A percentile compares a stretch with the other conserved stretches of the same genome.
phyloP scores from a whole-genome alignment of 2,329 filamentous ascomycete genomes.

The Epichloe aotearoae region DNA sequence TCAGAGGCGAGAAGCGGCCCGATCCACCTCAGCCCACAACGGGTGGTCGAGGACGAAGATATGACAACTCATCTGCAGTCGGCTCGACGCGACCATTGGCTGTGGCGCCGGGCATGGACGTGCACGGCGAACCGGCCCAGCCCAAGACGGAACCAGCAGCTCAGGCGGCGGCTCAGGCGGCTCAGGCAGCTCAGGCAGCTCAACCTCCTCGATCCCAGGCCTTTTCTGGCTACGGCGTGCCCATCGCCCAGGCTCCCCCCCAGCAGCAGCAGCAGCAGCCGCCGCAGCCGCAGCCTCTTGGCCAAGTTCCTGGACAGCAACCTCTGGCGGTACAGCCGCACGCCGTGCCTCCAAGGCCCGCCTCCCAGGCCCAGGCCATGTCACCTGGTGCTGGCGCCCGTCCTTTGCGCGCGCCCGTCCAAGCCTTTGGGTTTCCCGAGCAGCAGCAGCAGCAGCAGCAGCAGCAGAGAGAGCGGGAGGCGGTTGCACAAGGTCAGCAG shows the following conservation, averaged over 20 bases:
- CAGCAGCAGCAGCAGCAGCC: no score
- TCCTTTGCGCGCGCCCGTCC: slow-evolving; percentile 29
- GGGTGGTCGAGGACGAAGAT: slow-evolving; percentile 36
- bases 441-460: slow-evolving; percentile 17
- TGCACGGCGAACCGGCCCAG: slow-evolving; percentile 29
- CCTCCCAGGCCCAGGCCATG: slow-evolving; percentile 31
- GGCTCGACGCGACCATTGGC: slow-evolving; percentile 28
- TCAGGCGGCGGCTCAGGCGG: slow-evolving; percentile 8
- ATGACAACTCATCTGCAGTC: slow-evolving; percentile 23
- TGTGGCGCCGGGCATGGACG: slow-evolving; percentile 31
- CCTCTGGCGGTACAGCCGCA: slow-evolving; percentile 24
- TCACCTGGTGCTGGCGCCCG: slow-evolving; percentile 28
- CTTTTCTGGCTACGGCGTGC: slow-evolving; percentile 30
- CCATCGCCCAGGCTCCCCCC: slow-evolving; percentile 29
- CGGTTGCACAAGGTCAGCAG: slow-evolving; percentile 12
- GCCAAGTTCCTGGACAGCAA: slow-evolving; percentile 10
- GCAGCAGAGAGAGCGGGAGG: slow-evolving; percentile 10
- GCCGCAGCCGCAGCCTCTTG: slow-evolving; percentile 10
- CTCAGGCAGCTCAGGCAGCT: slow-evolving; percentile 4
- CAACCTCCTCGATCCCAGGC: slow-evolving; percentile 22
- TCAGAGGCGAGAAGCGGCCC: slow-evolving; percentile 44
- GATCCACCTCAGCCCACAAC: slow-evolving; percentile 44
- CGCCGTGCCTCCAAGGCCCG: slow-evolving; percentile 23
- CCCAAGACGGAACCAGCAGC: slow-evolving; percentile 30
- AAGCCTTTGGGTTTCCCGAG: slow-evolving; percentile 32